These are phyloP conservation scores for Populus ilicifolia DNA, from an alignment of 345 rosid species.

Conservation along the genomic window DNA sequence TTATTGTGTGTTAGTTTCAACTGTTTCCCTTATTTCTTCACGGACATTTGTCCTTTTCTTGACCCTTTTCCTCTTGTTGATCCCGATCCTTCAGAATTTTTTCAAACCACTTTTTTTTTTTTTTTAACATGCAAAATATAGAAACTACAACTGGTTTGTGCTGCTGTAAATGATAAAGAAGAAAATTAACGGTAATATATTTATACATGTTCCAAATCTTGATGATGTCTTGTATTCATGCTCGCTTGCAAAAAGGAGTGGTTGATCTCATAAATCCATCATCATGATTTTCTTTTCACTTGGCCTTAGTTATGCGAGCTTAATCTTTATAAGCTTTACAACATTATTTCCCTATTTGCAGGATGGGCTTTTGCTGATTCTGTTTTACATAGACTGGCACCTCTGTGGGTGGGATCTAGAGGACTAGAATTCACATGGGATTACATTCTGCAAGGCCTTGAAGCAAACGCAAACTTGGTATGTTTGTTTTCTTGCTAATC, in stretches of 20 bases:
- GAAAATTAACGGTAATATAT: not conserved
- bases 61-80: not conserved
- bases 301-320: not conserved
- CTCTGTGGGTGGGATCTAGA: constrained; percentile 95
- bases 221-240: not conserved
- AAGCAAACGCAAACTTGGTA: constrained; percentile 96
- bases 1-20: not conserved
- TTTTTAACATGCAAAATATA: too few relatives aligned
- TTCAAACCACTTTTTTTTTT: not conserved
- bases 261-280: not conserved
- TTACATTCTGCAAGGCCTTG: constrained; percentile 84
- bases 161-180: not conserved
- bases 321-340: not conserved
- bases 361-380: constrained; percentile 99
- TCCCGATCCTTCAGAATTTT: not conserved
- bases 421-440: constrained; percentile 97
- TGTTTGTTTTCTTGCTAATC: not conserved
- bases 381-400: constrained; percentile 85
- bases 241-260: not conserved
- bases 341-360: constrained; percentile 25
- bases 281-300: not conserved
- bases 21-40: not conserved
- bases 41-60: not conserved
- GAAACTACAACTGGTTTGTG: not conserved
- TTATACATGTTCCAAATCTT: not conserved